A percentile compares a stretch with the other conserved stretches of the same genome.
Evolutionary conservation across 1,139 yeast genomes (phyloP).

Genomic region (Meyerozyma smithsonii): DNA sequence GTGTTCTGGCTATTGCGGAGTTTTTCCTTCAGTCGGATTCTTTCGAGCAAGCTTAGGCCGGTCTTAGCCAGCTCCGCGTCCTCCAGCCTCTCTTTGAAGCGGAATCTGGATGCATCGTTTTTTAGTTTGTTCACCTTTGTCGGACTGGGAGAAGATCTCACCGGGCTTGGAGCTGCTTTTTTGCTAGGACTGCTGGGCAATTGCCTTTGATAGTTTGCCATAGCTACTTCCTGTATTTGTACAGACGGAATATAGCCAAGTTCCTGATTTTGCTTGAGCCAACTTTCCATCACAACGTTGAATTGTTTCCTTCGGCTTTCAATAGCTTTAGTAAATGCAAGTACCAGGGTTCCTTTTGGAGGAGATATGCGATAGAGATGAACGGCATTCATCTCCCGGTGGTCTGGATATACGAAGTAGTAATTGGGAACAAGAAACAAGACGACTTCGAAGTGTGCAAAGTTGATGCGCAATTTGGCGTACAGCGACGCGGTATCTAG

Average conservation of each 20-base stretch:
- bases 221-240: slow-evolving; percentile 5
- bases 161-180: not conserved
- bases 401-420: slow-evolving; percentile 13
- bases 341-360: not conserved
- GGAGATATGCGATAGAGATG: not conserved
- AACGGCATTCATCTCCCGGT: not conserved
- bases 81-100: slow-evolving; percentile 24
- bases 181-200: slow-evolving; percentile 10
- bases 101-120: slow-evolving; percentile 30
- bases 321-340: not conserved
- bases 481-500: slow-evolving; percentile 18
- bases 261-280: slow-evolving; percentile 10
- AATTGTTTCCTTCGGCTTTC: slow-evolving; percentile 3
- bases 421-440: slow-evolving; percentile 13
- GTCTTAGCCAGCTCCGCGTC: slow-evolving; percentile 10
- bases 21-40: slow-evolving; percentile 36
- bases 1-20: slow-evolving; percentile 9
- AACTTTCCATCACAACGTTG: slow-evolving; percentile 5
- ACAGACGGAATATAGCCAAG: slow-evolving; percentile 1
- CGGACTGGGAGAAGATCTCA: too few species aligned
- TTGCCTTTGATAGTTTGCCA: not conserved
- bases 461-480: slow-evolving; percentile 14
- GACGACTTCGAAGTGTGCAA: slow-evolving; percentile 15
- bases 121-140: slow-evolving; percentile 22
- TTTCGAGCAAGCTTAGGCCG: slow-evolving; percentile 39